Base-by-base conservation (phyloP, 768 basidiomycete genomes). In the Xerocomus spinulosus region DNA sequence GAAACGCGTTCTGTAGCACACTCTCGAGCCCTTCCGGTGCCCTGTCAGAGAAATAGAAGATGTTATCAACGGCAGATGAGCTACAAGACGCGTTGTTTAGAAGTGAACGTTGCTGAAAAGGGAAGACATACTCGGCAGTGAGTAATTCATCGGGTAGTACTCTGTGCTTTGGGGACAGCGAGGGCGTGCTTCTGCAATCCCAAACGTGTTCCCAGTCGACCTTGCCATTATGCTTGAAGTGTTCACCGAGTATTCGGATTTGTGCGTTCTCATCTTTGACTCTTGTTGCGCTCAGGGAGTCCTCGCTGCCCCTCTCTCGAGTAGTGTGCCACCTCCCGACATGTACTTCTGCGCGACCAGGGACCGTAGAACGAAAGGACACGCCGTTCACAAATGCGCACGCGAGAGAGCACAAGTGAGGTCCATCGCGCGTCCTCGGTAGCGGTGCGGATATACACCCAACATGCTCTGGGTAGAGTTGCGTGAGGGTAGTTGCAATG, bases 301-400 rank as follows among this genome's bases (percentile, higher is more conserved):
- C 32, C 33, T 45, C 46, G 13, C 9, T 17, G 41, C 23, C 35
- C 56, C 29, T 63, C 54, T 54, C 68, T 70, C 55, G 74, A 70
- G 50, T 77, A 15, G 83, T 74, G 59, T 85, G 83, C 83, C 83
- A 83, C 38, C 85, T 72, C 24, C 87, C 87, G 12, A 89, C 85
- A 56, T 85, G 82, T 3, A 75, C 63, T 14, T 77, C 69, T n/a
- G 69, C 63, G 39, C 70, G 70, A 10, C 87, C 86, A 1, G 77
- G 75, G 44, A 88, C 76, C 1, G 72, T 73, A 9, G 85, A 87
- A n/a, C 75, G 73, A 56, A 88, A 88, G 1, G 76, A 66, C 1
- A 71, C 66, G 10, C 75, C 75, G 8, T 59, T 43, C 0, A 63
- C 50, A 2, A 70, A 54, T 43, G 80, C 72, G 43, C 85, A 78